These are phyloP conservation scores for Penicillium canescens DNA, from an alignment of 495 filamentous ascomycete genomes.

Conservation along the genomic window DNA sequence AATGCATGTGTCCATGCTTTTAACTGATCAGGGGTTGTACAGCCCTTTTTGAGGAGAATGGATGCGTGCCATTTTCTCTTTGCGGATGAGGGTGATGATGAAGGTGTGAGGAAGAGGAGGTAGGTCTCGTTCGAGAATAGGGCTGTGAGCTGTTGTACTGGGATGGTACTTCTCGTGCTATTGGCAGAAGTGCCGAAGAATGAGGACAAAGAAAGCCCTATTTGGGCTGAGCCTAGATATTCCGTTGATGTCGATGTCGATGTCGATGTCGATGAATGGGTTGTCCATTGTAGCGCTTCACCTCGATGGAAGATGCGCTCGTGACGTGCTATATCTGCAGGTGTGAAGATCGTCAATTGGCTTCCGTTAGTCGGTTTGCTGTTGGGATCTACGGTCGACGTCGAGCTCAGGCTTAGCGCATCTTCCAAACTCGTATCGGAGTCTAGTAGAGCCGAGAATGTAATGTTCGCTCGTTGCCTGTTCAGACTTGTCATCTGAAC, in stretches of 20 bases:
- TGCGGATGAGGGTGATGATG: background rate
- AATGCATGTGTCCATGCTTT: conserved; percentile 78
- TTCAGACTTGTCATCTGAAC: conserved; percentile 88
- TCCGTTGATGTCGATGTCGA: background rate
- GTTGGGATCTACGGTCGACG: background rate
- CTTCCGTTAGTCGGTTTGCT: background rate
- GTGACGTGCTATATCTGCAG: conserved; percentile 59
- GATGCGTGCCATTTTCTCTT: conserved; percentile 34
- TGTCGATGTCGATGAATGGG: background rate
- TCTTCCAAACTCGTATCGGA: conserved; percentile 20
- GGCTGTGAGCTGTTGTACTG: conserved; percentile 15
- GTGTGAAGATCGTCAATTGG: conserved; percentile 48
- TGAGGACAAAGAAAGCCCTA: conserved; percentile 32
- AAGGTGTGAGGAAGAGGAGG: conserved; percentile 26
- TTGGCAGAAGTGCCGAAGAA: conserved; percentile 22
- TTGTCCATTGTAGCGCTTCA: conserved; percentile 57
- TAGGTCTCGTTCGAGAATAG: conserved; percentile 35
- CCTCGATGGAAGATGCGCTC: conserved; percentile 75
- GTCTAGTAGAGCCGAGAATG: conserved; percentile 63
- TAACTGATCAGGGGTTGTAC: conserved; percentile 50
- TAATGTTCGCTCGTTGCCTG: conserved; percentile 80
- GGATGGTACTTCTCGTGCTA: conserved; percentile 14
- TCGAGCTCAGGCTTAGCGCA: conserved; percentile 9
- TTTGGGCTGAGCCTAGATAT: conserved; percentile 29
- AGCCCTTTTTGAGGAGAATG: conserved; percentile 66